These are phyloP conservation scores for Termitomyces sp. DNA, from an alignment of 768 basidiomycete genomes.

Conservation along the genomic window DNA sequence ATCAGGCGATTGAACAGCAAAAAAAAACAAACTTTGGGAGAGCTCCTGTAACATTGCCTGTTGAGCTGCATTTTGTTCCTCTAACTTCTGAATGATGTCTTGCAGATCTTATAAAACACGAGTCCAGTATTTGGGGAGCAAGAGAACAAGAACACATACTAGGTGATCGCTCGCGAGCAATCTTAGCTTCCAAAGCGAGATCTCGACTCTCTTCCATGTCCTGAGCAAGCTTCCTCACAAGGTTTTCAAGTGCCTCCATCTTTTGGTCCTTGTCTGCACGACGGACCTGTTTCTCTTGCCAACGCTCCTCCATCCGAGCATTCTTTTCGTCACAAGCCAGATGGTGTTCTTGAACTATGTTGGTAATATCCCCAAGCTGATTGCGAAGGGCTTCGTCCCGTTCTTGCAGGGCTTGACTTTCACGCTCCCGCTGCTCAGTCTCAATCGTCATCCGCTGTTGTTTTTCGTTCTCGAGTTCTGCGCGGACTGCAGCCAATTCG, in stretches of 20 bases:
- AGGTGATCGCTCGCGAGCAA: conserved; percentile 48
- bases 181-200: conserved; percentile 46
- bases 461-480: conserved; percentile 60
- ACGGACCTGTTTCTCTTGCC: conserved; percentile 54
- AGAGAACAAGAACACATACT: conserved; percentile 28
- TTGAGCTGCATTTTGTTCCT: conserved; percentile 54
- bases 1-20: not conserved
- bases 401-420: conserved; percentile 50
- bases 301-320: conserved; percentile 53
- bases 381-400: conserved; percentile 52
- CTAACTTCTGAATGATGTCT: conserved; percentile 52
- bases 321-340: conserved; percentile 56
- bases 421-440: conserved; percentile 55
- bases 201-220: conserved; percentile 49
- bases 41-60: conserved; percentile 47
- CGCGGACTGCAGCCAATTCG: conserved; percentile 50
- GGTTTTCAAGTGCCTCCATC: conserved; percentile 50
- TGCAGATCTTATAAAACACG: conserved; percentile 41
- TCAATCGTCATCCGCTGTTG: conserved; percentile 53
- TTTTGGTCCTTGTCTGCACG: conserved; percentile 54
- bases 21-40: conserved; percentile 45
- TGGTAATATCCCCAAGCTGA: conserved; percentile 69
- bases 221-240: conserved; percentile 52
- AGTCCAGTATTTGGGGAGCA: not conserved
- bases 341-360: conserved; percentile 63